Conservation (phyloP, 2,329 filamentous ascomycete species). For the Hymenoscyphus repandus region DNA sequence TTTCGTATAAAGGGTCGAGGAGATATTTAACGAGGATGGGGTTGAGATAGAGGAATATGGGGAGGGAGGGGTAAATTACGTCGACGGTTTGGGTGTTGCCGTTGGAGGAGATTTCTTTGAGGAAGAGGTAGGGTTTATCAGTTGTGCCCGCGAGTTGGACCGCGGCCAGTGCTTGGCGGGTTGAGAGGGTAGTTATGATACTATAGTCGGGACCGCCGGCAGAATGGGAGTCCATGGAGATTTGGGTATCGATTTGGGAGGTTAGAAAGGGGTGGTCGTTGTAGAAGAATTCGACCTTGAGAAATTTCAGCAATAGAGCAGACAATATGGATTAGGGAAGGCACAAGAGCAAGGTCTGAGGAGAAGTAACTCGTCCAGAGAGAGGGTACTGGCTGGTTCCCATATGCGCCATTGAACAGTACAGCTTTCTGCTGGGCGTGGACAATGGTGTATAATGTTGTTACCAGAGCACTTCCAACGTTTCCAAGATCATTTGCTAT, state of each 20-base stretch:
- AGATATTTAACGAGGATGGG: conserved; percentile 52
- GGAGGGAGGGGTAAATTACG: conserved; percentile 80
- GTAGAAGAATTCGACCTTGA: conserved; percentile 65
- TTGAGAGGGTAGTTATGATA: conserved; percentile 69
- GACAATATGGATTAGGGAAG: not conserved
- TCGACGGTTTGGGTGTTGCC: conserved; percentile 86
- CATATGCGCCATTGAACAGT: conserved; percentile 33
- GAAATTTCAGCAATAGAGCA: conserved; percentile 11
- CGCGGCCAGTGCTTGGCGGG: conserved; percentile 76
- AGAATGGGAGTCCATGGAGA: conserved; percentile 59
- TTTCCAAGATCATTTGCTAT: conserved; percentile 23
- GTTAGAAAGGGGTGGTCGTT: conserved; percentile 65
- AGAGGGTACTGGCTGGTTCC: conserved; percentile 61
- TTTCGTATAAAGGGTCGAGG: conserved; percentile 60
- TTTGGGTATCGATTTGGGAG: conserved; percentile 61
- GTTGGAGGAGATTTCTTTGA: conserved; percentile 87
- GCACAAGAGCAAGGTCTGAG: conserved; percentile 52
- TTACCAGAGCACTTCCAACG: conserved; percentile 17
- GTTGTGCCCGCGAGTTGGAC: conserved; percentile 68
- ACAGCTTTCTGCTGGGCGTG: conserved; percentile 27
- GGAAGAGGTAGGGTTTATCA: conserved; percentile 67
- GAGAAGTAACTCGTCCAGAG: conserved; percentile 73
- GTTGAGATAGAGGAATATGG: conserved; percentile 79
- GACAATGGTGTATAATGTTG: conserved; percentile 24
- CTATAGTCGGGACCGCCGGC: conserved; percentile 71